phyloP scores from a whole-genome alignment of 2,329 filamentous ascomycete genomes.

The Cytospora leucostoma region DNA sequence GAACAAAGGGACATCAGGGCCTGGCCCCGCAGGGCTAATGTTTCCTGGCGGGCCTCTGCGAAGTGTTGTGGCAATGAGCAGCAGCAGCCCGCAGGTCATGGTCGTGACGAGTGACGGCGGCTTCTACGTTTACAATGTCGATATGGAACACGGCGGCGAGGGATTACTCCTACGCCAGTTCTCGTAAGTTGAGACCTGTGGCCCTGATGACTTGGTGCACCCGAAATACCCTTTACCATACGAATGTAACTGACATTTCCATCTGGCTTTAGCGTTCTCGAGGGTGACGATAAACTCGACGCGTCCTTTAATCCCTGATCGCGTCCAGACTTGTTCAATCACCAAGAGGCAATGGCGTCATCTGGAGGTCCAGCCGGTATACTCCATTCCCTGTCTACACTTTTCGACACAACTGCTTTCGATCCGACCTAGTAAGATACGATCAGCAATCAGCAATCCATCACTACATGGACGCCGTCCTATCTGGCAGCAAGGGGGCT shows the following conservation, averaged over 20 bases:
- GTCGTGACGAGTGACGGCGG: conserved; percentile 94
- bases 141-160: conserved; percentile 92
- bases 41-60: conserved; percentile 60
- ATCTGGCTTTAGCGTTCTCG: conserved; percentile 42
- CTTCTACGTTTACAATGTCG: conserved; percentile 94
- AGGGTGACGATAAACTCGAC: conserved; percentile 57
- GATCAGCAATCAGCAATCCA: neutral
- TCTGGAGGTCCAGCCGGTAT: conserved; percentile 1
- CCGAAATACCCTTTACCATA: neutral
- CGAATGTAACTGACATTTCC: neutral
- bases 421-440: neutral
- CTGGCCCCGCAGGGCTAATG: conserved; percentile 27
- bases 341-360: conserved; percentile 11
- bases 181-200: conserved; percentile 64
- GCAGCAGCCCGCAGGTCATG: conserved; percentile 93
- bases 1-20: conserved; percentile 31
- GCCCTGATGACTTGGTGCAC: neutral
- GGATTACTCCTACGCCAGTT: conserved; percentile 89
- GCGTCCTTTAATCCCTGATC: conserved; percentile 38
- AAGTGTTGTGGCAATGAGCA: conserved; percentile 97
- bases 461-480: neutral
- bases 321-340: neutral
- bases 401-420: neutral
- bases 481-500: neutral
- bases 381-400: conserved; percentile 1